Evolutionary conservation across 768 basidiomycete genomes (phyloP).

Genomic region (Termitomyces sp.): DNA sequence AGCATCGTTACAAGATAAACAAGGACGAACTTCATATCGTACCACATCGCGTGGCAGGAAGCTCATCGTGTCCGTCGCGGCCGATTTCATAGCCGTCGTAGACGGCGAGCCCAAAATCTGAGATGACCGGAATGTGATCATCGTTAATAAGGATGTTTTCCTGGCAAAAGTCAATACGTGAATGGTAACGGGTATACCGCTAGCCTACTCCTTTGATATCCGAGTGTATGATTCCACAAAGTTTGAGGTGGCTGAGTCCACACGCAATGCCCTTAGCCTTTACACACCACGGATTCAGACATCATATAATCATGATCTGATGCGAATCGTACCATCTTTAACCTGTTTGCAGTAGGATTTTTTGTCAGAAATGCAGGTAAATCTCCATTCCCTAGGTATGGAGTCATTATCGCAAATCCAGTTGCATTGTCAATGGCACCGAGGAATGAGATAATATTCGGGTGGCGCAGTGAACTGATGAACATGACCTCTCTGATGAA

Average conservation of each 20-base stretch:
- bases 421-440: not conserved
- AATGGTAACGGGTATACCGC: not conserved
- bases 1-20: not conserved
- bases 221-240: slow-evolving; percentile 2
- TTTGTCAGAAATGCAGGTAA: not conserved
- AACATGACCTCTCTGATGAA: slow-evolving; percentile 4
- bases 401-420: not conserved
- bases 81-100: not conserved
- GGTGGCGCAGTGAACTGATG: not conserved
- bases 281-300: not conserved
- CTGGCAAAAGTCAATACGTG: not conserved
- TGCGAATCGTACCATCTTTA: not conserved
- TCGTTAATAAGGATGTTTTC: slow-evolving; percentile 5
- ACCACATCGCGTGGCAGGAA: not conserved
- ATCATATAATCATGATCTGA: not conserved
- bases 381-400: slow-evolving; percentile 4
- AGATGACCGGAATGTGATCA: not conserved
- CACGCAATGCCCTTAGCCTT: slow-evolving; percentile 1
- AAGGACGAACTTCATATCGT: not conserved
- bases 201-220: slow-evolving; percentile 9
- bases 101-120: slow-evolving; percentile 5
- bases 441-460: not conserved
- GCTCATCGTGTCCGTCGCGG: not conserved
- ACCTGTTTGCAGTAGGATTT: not conserved
- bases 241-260: slow-evolving; percentile 4